phyloP scores from a whole-genome alignment of 345 rosid species.

The Pistacia atlantica region DNA sequence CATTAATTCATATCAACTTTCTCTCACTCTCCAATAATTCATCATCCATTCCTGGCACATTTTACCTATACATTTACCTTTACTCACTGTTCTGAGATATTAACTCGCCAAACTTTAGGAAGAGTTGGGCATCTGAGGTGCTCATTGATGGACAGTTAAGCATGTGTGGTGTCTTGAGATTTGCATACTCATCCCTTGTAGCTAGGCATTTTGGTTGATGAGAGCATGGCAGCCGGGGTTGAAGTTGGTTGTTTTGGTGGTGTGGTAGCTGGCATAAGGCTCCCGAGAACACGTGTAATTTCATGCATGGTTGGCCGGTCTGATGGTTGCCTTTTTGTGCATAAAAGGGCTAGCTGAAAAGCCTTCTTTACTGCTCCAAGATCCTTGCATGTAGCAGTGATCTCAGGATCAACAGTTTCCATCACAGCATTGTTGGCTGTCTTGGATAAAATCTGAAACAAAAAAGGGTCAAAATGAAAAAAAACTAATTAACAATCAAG shows the following conservation, averaged over 20 bases:
- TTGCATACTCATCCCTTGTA: slow-evolving; percentile 89
- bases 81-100: slow-evolving; percentile 77
- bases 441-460: slow-evolving; percentile 74
- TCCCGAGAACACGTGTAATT: slow-evolving; percentile 74
- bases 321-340: slow-evolving; percentile 76
- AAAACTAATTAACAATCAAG: not conserved
- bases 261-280: slow-evolving; percentile 44
- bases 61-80: slow-evolving; percentile 35
- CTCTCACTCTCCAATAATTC: not conserved
- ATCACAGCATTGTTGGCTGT: slow-evolving; percentile 79
- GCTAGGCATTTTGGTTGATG: slow-evolving; percentile 49
- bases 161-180: slow-evolving; percentile 80
- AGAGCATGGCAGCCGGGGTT: slow-evolving; percentile 22
- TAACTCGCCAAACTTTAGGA: slow-evolving; percentile 89
- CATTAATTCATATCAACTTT: not conserved
- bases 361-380: slow-evolving; percentile 83
- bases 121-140: slow-evolving; percentile 92
- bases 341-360: slow-evolving; percentile 84
- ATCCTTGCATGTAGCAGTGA: slow-evolving; percentile 74
- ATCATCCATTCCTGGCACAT: not conserved
- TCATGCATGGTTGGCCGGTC: slow-evolving; percentile 95
- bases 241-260: slow-evolving; percentile 51
- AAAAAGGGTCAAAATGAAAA: not conserved
- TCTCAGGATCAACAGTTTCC: slow-evolving; percentile 84
- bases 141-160: slow-evolving; percentile 89